phyloP scores from a whole-genome alignment of 495 filamentous ascomycete genomes.

The Neurospora pannonica region DNA sequence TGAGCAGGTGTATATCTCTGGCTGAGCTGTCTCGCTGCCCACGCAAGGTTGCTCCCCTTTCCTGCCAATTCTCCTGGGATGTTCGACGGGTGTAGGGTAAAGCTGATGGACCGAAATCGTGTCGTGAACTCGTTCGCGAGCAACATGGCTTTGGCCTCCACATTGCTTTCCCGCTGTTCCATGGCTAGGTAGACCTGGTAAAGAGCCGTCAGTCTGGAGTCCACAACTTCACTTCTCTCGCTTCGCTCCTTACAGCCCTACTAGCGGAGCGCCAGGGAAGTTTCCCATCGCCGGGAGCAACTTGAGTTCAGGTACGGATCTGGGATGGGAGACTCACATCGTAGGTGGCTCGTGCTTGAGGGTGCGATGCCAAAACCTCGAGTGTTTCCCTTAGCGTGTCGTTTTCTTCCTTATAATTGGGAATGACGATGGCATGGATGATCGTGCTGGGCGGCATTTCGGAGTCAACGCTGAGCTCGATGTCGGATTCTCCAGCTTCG shows the following conservation, averaged over 20 bases:
- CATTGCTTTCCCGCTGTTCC: conserved; percentile 50
- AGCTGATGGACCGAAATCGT: conserved; percentile 50
- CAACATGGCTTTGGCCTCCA: conserved; percentile 42
- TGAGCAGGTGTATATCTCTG: conserved; percentile 42
- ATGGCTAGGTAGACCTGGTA: conserved; percentile 60
- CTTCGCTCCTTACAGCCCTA: not conserved
- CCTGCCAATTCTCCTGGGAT: conserved; percentile 55
- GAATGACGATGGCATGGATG: conserved; percentile 56
- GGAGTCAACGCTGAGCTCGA: conserved; percentile 28
- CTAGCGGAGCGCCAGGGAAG: not conserved
- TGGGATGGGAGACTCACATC: conserved; percentile 42
- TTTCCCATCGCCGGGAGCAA: not conserved
- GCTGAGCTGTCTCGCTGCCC: conserved; percentile 52
- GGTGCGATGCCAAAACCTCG: conserved; percentile 55
- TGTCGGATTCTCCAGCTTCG: conserved; percentile 37
- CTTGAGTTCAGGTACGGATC: not conserved
- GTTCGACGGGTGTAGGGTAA: conserved; percentile 51
- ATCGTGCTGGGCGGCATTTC: conserved; percentile 33
- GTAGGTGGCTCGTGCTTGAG: conserved; percentile 51
- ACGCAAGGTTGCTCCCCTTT: conserved; percentile 60
- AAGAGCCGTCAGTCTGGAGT: not conserved
- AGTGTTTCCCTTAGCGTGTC: conserved; percentile 55
- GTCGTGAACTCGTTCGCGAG: conserved; percentile 46
- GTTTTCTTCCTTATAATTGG: conserved; percentile 61
- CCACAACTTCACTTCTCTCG: not conserved